Evolutionary conservation across 2,329 filamentous ascomycete genomes (phyloP), one percentile per base, ranked within the genome.

Genomic region (Sordariomycetes sp.): DNA sequence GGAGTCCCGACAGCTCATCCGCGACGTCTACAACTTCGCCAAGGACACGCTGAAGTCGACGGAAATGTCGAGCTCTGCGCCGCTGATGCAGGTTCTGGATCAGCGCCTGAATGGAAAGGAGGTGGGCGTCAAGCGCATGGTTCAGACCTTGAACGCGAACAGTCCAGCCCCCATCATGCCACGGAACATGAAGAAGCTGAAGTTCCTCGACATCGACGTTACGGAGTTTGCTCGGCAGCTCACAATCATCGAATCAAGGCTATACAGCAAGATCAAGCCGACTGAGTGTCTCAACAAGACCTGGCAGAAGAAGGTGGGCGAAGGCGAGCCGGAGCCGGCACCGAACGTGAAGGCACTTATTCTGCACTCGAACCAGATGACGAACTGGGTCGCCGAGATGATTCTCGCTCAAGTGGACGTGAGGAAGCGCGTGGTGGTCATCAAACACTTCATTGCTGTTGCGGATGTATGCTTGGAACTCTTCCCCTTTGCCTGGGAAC

Each of bases 341-440:
- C 84, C 90, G 0, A 97, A 99, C 65, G 90, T 99, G 64, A 97
- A 97, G 74, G 89, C 91, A 11, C 80, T 99, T 62, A 99, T 99
- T 73, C 78, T 97, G 57, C 94, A 99, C 73, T 97, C 94, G 0
- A 99, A 99, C 68, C 93, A 97, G 71, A 86, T 99, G 78, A 99
- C 94, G 6, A 99, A 97, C 70, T 99, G 94, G 94, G 94, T 97
- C 55, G 94, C 94, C 34, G 93, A 97, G 72, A 97, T 99, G 94
- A 97, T 99, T 64, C 74, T 99, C 61, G 92, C 88, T 0, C 94
- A 99, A 72, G 83, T 87, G 65, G 94, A 99, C 69, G 89, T 97
- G 62, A 96, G 94, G 77, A 95, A 96, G 72, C 85, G 94, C 65
- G 93, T 97, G 28, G 89, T 96, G 37, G 94, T 99, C 52, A 97